Base-by-base conservation (phyloP, 1,139 yeast species). In the Nakaseomyces bracarensis region DNA sequence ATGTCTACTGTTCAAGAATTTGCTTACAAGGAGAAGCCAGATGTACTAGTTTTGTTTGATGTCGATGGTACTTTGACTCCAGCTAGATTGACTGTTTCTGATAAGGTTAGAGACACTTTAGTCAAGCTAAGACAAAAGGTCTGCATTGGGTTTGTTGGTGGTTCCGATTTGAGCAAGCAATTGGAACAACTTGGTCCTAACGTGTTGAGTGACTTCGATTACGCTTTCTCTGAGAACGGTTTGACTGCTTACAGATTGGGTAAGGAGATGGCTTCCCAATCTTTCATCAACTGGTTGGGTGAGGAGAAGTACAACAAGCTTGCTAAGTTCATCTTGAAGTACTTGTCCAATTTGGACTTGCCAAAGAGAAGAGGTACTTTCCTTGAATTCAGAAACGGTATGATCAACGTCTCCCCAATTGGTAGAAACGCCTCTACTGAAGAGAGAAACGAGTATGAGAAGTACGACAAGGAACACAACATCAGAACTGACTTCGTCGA, bases 61-160 rank as follows among this genome's bases (percentile, higher is more conserved):
- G 99, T 91, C 54, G 99, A 91, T 64, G 98, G 97, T 54, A 91
- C 99, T 46, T 75, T 91, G 66, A 91, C 98, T 38, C 98, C 97
- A 53, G 97, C 98, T 47, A 84, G 99, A 72, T 78, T 84, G 64
- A 68, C 60, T 43, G 70, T 85, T 58, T 80, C 95, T 39, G 82
- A 78, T 43, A 95, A 87, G 67, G 83, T 91, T 81, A 76, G 71
- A 60, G 66, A 75, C 50, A 70, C 83, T 42, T 75, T 91, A 58
- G 66, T 67, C 48, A 76, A 80, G 55, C 76, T 93, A 64, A 83
- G 96, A 71, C 71, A 86, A 70, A 86, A 87, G 71, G 91, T 79
- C 54, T 96, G 83, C 42, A 77, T 91, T 69, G 99, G 99, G 45
- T 91, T 89, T 57, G 99, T 91, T 52, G 99, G 99, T 65, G 99